Evolutionary conservation across 768 basidiomycete species (phyloP).

Genomic region (Boletales sp.): DNA sequence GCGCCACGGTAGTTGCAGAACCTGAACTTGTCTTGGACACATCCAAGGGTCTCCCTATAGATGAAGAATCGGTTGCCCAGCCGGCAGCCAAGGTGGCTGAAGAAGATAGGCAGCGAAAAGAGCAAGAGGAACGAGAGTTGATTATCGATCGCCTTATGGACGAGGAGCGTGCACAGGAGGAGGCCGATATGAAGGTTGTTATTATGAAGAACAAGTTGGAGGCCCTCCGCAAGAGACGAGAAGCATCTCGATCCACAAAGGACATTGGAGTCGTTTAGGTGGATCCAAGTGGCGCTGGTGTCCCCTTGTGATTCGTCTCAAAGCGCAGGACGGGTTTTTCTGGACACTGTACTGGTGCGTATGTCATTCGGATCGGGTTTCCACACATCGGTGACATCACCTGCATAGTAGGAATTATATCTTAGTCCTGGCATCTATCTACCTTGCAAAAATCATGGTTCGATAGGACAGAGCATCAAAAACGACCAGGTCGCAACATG

Average conservation of each 20-base stretch:
- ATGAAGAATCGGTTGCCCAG: constrained; percentile 23
- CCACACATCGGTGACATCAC: too few species aligned
- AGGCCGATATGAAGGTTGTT: constrained; percentile 73
- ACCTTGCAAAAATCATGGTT: too few species aligned
- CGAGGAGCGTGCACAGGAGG: constrained; percentile 84
- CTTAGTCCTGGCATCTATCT: too few species aligned
- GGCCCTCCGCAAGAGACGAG: constrained; percentile 47
- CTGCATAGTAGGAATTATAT: too few species aligned
- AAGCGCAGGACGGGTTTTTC: too few species aligned
- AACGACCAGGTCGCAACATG: too few species aligned
- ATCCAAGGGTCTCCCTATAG: constrained; percentile 47
- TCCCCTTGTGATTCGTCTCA: too few species aligned
- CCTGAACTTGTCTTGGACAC: constrained; percentile 51
- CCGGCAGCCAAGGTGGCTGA: constrained; percentile 21
- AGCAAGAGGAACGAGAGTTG: constrained; percentile 71
- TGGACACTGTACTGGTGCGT: too few species aligned
- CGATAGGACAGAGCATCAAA: too few species aligned
- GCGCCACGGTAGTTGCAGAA: constrained; percentile 70
- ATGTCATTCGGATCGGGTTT: too few species aligned
- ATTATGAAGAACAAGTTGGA: constrained; percentile 65
- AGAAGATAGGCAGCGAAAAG: constrained; percentile 46
- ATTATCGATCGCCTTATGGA: constrained; percentile 85
- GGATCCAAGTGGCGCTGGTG: background rate
- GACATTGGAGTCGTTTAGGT: constrained; percentile 16
- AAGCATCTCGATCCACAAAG: constrained; percentile 27